phyloP scores from a whole-genome alignment of 352 stramenopile species.

The Aphanomyces invadans region DNA sequence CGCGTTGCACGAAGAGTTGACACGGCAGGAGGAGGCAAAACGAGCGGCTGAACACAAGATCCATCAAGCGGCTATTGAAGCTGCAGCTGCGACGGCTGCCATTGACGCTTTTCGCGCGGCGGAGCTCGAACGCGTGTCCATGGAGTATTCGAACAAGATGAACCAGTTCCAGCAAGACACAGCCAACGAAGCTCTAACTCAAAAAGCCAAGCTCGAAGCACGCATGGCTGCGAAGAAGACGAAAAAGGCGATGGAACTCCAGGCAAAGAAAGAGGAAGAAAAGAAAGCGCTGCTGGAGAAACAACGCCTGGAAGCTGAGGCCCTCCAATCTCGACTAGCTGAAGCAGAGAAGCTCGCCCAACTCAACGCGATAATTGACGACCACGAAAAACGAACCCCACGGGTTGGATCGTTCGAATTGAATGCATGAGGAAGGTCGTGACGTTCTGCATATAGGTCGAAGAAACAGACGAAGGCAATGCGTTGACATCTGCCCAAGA shows the following conservation, averaged over 20 bases:
- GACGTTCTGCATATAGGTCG: not conserved
- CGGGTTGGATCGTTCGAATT: not conserved
- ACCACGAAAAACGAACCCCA: not conserved
- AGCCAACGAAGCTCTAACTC: conserved; percentile 42
- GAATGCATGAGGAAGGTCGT: not conserved
- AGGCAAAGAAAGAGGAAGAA: conserved; percentile 30
- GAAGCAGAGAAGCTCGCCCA: conserved; percentile 25
- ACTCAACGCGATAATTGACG: conserved; percentile 25
- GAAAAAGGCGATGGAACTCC: conserved; percentile 62
- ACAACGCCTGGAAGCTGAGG: conserved; percentile 29
- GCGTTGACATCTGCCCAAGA: not conserved
- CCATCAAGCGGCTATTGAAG: conserved; percentile 33
- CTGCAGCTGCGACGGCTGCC: conserved; percentile 36
- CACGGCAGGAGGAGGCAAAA: conserved; percentile 44
- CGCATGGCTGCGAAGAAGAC: conserved; percentile 69
- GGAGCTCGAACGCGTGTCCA: conserved; percentile 53
- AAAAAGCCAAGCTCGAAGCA: conserved; percentile 65
- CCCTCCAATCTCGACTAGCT: conserved; percentile 35
- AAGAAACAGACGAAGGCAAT: not conserved
- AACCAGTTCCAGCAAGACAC: conserved; percentile 47
- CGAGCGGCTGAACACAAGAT: conserved; percentile 36
- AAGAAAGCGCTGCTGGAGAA: conserved; percentile 10
- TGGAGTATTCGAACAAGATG: conserved; percentile 58
- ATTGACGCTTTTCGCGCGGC: conserved; percentile 39
- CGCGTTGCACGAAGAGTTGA: conserved; percentile 45